Base-by-base conservation (phyloP, 495 filamentous ascomycete genomes). In the Daldinia concentrica region DNA sequence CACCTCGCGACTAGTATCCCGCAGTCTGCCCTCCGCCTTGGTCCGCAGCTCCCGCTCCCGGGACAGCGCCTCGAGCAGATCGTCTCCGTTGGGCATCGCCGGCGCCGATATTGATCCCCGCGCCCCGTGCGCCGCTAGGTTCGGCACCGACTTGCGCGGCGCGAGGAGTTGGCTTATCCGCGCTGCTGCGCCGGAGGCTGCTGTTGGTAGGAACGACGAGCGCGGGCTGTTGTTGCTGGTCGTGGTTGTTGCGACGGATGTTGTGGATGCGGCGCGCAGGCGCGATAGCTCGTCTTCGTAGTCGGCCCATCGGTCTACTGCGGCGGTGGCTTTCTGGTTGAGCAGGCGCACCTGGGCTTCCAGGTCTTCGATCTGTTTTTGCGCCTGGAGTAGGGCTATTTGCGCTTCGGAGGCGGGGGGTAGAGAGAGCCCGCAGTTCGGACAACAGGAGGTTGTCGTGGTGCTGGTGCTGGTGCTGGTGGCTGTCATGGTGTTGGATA, bases 271-370 rank as follows among this genome's bases (percentile, higher is more conserved):
- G 68, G 86, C 77, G 71, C 89, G 89, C 58, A 94, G 85, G 34
- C 85, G 85, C 64, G 86, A 86, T 7, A 97, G 80, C 80, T 97
- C 93, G 78, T 96, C 92, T 86, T 99, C 95, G 86, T 97, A 97
- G 82, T 97, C 92, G 76, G 93, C 92, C 79, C 93, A 89, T 83
- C 93, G 92, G 81, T 93, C 90, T 64, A 85, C 88, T 73, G 93
- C 92, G 34, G 89, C 86, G 0, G 89, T 86, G 39, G 92, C 92
- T 79, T 94, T 96, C 59, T 88, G 83, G 64, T 89, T 96, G 62
- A 98, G 82, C 29, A 86, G 81, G 8, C 81, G 82, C 12, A 97
- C 87, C 76, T 98, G 93, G 54, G 88, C 86, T 77, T 98, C 89
- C 24, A 99, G 82, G 73, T 97, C 95, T 64, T 86, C 79, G 69